phyloP scores from a whole-genome alignment of 1,139 yeast species.

The Suhomyces anneliseae region DNA sequence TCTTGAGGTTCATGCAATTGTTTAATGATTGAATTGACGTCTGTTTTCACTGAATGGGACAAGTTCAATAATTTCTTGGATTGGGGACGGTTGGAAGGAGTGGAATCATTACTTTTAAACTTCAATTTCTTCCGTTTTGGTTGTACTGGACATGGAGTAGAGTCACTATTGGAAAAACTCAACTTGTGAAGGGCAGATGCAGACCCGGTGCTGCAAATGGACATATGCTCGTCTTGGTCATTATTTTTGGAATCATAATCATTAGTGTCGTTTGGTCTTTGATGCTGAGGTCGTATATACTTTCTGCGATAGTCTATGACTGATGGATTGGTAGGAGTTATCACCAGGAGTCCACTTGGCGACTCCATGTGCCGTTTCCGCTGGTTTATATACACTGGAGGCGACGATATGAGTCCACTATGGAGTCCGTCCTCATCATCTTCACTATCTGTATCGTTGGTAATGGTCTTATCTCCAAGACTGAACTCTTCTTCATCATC shows the following conservation, averaged over 20 bases:
- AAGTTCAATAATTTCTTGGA: slow-evolving; percentile 18
- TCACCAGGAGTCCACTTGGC: slow-evolving; percentile 14
- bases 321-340: slow-evolving; percentile 15
- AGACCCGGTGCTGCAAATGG: slow-evolving; percentile 17
- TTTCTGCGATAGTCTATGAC: slow-evolving; percentile 1
- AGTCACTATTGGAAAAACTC: slow-evolving; percentile 24
- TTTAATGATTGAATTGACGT: slow-evolving; percentile 13
- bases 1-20: slow-evolving; percentile 11
- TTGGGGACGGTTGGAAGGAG: slow-evolving; percentile 19
- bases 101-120: slow-evolving; percentile 16
- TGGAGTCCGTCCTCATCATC: slow-evolving; percentile 12
- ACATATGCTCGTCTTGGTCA: slow-evolving; percentile 13
- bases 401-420: slow-evolving; percentile 8
- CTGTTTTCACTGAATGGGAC: slow-evolving; percentile 18
- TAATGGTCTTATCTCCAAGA: slow-evolving; percentile 18
- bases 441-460: slow-evolving; percentile 17
- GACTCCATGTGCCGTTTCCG: slow-evolving; percentile 21
- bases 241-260: slow-evolving; percentile 11
- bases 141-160: slow-evolving; percentile 27
- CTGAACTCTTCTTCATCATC: slow-evolving; percentile 11
- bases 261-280: slow-evolving; percentile 2
- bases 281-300: slow-evolving; percentile 9
- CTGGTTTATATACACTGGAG: slow-evolving; percentile 18
- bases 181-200: slow-evolving; percentile 14
- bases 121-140: slow-evolving; percentile 23